Evolutionary conservation across 768 basidiomycete species (phyloP).

Genomic region (Lactifluus volemus): DNA sequence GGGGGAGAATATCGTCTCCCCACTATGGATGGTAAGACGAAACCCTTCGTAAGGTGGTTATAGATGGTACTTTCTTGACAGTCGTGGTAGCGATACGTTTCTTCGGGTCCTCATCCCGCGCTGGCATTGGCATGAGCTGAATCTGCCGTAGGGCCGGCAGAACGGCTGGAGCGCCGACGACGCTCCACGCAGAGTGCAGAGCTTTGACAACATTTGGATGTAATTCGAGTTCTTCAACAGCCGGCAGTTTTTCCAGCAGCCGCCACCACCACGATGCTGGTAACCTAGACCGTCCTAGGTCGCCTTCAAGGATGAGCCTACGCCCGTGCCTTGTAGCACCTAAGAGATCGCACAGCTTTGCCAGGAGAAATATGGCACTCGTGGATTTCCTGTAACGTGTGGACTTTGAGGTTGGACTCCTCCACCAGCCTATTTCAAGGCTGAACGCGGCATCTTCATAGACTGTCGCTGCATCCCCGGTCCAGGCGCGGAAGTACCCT

Average conservation of each 20-base stretch:
- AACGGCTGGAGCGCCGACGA: background rate
- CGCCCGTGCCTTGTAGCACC: background rate
- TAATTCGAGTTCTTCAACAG: background rate
- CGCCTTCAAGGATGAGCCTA: background rate
- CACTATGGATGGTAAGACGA: no score
- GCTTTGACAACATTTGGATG: background rate
- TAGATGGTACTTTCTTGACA: background rate
- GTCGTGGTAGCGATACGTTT: background rate
- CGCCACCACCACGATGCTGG: slow-evolving; percentile 1
- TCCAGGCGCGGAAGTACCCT: slow-evolving; percentile 11
- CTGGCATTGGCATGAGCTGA: background rate
- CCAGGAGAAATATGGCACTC: slow-evolving; percentile 7
- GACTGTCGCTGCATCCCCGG: background rate
- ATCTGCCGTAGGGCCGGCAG: background rate
- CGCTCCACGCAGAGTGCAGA: slow-evolving; percentile 1
- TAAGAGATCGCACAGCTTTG: background rate
- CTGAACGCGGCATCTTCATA: slow-evolving; percentile 1
- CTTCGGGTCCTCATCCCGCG: background rate
- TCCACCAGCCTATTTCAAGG: slow-evolving; percentile 4
- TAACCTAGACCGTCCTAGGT: background rate
- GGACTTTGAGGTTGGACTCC: background rate
- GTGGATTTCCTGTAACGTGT: background rate
- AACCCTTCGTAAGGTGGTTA: no score
- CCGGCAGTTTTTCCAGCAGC: slow-evolving; percentile 2
- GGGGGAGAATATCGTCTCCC: no score